phyloP scores from a whole-genome alignment of 805 yeast species.

The Starmerella cellae region DNA sequence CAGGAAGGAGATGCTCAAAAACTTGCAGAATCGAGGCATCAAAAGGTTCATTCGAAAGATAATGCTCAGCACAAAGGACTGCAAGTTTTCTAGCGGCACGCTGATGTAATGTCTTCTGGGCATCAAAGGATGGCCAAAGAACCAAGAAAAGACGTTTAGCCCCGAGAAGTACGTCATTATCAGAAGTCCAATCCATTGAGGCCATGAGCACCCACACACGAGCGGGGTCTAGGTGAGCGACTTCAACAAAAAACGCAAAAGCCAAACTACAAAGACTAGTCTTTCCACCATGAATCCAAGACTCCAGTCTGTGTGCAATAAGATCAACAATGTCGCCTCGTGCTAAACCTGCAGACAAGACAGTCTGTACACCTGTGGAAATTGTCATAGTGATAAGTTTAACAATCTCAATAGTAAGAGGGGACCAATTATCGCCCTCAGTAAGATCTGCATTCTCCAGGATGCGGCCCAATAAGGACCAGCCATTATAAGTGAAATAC shows the following conservation, averaged over 20 bases:
- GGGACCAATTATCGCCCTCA: conserved; percentile 24
- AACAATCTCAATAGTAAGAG: conserved; percentile 37
- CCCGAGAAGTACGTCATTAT: conserved; percentile 4
- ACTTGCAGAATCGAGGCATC: conserved; percentile 5
- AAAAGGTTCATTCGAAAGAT: conserved; percentile 1
- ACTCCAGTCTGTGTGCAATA: conserved; percentile 53
- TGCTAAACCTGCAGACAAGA: conserved; percentile 34
- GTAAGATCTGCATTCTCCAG: conserved; percentile 43
- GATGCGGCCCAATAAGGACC: conserved; percentile 72
- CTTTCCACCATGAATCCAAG: conserved; percentile 21
- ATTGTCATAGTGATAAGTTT: conserved; percentile 36
- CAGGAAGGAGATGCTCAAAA: conserved; percentile 27
- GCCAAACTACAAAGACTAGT: conserved; percentile 7
- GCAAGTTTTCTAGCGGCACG: conserved; percentile 4
- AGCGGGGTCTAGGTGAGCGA: conserved; percentile 40
- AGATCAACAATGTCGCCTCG: conserved; percentile 51
- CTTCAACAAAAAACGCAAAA: conserved; percentile 38
- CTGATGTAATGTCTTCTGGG: conserved; percentile 1
- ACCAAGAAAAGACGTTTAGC: conserved; percentile 3
- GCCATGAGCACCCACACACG: conserved; percentile 71
- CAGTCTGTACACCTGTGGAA: conserved; percentile 31
- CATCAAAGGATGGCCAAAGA: conserved; percentile 11
- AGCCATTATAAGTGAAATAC: conserved; percentile 63
- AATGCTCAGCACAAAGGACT: conserved; percentile 6
- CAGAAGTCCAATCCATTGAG: conserved; percentile 6